These are phyloP conservation scores for Cryptococcus sp. DNA, from an alignment of 1,284 basidiomycete species.

Conservation along the genomic window DNA sequence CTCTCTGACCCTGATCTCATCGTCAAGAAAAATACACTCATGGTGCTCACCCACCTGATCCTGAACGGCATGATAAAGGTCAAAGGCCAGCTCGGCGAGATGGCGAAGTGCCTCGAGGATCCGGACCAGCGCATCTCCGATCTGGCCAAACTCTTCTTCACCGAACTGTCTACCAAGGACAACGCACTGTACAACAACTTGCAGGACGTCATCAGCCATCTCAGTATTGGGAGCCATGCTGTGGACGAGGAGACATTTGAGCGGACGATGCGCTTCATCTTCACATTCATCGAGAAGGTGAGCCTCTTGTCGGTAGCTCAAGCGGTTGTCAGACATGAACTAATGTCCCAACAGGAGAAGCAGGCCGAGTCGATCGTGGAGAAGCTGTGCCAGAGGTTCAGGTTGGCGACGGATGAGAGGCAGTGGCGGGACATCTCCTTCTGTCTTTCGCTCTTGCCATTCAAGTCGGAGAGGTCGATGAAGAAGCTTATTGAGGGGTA, in stretches of 20 bases:
- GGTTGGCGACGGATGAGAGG: conserved; percentile 77
- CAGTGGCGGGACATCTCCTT: conserved; percentile 98
- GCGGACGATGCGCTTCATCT: conserved; percentile 91
- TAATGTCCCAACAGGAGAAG: conserved; percentile 64
- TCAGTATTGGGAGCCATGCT: conserved; percentile 88
- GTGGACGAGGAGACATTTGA: conserved; percentile 91
- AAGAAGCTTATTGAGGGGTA: conserved; percentile 91
- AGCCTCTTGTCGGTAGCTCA: background rate
- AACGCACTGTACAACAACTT: conserved; percentile 99
- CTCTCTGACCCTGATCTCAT: conserved; percentile 78
- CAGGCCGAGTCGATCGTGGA: conserved; percentile 94
- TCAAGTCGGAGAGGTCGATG: conserved; percentile 92
- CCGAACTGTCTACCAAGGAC: conserved; percentile 90
- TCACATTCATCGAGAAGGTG: conserved; percentile 94
- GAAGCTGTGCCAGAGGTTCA: conserved; percentile 91
- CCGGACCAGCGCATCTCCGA: conserved; percentile 84
- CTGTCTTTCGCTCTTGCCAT: conserved; percentile 89
- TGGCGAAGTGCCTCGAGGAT: conserved; percentile 98
- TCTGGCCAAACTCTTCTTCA: conserved; percentile 95
- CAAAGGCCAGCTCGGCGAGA: conserved; percentile 97
- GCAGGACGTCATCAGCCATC: conserved; percentile 92
- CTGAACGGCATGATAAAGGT: conserved; percentile 99
- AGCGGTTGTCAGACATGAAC: background rate
- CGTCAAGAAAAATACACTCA: conserved; percentile 98
- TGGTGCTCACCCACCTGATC: conserved; percentile 97